Evolutionary conservation across 805 yeast genomes (phyloP), one percentile per base, ranked within the genome.

Genomic region (Barnettozyma sucrosica): DNA sequence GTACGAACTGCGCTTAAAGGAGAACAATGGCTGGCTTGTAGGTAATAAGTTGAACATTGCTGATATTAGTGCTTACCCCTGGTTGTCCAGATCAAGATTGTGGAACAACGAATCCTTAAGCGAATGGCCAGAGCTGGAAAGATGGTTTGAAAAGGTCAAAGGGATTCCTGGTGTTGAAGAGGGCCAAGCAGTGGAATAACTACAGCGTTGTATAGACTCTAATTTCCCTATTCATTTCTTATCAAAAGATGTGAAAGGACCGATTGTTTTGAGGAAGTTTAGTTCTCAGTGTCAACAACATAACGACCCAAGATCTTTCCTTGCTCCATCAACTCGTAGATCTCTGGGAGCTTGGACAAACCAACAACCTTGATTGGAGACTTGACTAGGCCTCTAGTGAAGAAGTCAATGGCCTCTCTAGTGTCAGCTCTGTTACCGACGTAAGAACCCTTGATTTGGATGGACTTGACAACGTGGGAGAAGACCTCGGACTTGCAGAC

Each of bases 381-480:
- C 66, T 76, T 73, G 65, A 84, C 83, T 63, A 80, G 70, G 53
- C 90, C 92, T 66, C 87, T 75, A 57, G 74, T 53, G 68, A 81
- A 83, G 76, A 85, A 83, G 59, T 82, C 86, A 55, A 85, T 68
- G 47, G 92, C 89, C 73, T 85, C 90, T 54, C 83, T 77, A 55
- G 92, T 79, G 70, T 88, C 96, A 55, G 85, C 84, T 71, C 95
- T 83, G 80, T 85, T 85, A 60, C 95, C 96, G 53, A 87, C 95
- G 64, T 85, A 85, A 45, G 95, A 85, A 58, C 93, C 95, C 66
- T 74, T 79, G 64, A 87, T 82, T 62, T 73, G 72, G 66, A 84
- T 72, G 50, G 87, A 79, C 70, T 77, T 83, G 56, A 84, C 82
- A 51, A 87, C 95, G 45, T 85, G 80, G 55, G 74, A 71, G 72